Evolutionary conservation across 768 basidiomycete genomes (phyloP).

Genomic region (Suillus subluteus): DNA sequence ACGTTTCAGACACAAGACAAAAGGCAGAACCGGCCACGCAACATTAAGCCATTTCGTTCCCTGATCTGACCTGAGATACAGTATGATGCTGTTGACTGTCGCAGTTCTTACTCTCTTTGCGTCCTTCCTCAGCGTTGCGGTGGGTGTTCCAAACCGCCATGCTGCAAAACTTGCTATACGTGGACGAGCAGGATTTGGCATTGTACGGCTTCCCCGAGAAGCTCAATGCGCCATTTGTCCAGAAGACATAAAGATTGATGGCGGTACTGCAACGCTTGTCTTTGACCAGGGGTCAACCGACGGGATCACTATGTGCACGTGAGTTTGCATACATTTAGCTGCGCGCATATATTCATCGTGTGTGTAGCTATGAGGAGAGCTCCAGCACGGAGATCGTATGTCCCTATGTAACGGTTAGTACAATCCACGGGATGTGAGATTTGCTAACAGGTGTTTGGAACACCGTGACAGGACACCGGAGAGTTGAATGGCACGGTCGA

Average conservation of each 20-base stretch:
- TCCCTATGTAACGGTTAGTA: constrained; percentile 5
- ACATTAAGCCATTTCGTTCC: neutral
- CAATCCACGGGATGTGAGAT: neutral
- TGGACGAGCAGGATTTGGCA: too few relatives aligned
- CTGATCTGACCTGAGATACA: neutral
- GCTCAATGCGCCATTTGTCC: constrained; percentile 1
- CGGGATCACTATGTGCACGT: constrained; percentile 3
- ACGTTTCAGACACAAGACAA: neutral
- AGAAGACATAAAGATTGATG: neutral
- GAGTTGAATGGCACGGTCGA: neutral
- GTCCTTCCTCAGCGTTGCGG: neutral
- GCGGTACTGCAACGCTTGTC: neutral
- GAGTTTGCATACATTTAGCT: neutral
- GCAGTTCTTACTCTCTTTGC: neutral
- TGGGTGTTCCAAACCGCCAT: neutral
- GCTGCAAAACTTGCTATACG: too few relatives aligned
- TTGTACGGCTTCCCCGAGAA: neutral
- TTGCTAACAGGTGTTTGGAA: neutral
- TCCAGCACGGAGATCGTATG: neutral
- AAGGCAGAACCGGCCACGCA: neutral
- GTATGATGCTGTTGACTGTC: neutral
- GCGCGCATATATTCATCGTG: neutral
- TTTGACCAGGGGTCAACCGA: neutral
- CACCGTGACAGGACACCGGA: constrained; percentile 2
- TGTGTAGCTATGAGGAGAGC: neutral